Evolutionary conservation across 345 rosid species (phyloP).

Genomic region (Angophora floribunda): DNA sequence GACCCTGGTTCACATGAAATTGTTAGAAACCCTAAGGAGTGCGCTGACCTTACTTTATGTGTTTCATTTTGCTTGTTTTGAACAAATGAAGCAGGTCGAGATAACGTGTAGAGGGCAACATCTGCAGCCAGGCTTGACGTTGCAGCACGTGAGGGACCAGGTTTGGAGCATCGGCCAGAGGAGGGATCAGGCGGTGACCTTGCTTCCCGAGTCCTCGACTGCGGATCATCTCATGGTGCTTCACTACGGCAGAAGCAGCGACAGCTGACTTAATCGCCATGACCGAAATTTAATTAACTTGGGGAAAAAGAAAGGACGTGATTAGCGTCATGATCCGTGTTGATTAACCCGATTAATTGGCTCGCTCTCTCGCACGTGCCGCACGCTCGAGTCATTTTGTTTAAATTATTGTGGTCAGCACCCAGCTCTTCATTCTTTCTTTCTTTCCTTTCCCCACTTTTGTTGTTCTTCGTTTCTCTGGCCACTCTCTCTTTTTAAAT

Average conservation of each 20-base stretch:
- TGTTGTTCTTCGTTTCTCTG: background rate
- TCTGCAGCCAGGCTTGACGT: slow-evolving; percentile 62
- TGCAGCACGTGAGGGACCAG: slow-evolving; percentile 90
- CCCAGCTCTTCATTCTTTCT: background rate
- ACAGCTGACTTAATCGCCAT: background rate
- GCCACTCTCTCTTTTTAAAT: background rate
- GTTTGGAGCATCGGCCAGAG: slow-evolving; percentile 64
- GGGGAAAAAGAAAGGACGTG: background rate
- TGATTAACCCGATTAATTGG: background rate
- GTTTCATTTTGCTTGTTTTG: background rate
- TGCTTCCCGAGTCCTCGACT: slow-evolving; percentile 51
- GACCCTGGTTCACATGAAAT: background rate
- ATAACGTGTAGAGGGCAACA: slow-evolving; percentile 90
- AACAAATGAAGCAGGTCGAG: slow-evolving; percentile 53
- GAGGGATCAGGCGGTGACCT: slow-evolving; percentile 26
- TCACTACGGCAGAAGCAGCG: slow-evolving; percentile 25
- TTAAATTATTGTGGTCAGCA: background rate
- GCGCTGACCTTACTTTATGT: background rate
- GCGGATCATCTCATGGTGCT: slow-evolving; percentile 82
- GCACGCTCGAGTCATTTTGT: background rate
- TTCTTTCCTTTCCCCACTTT: background rate
- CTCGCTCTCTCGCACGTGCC: background rate
- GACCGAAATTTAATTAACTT: background rate
- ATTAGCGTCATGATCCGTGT: background rate
- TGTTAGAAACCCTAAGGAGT: background rate